Conservation (phyloP, 2,329 filamentous ascomycete species). For the Xylaria sp. region DNA sequence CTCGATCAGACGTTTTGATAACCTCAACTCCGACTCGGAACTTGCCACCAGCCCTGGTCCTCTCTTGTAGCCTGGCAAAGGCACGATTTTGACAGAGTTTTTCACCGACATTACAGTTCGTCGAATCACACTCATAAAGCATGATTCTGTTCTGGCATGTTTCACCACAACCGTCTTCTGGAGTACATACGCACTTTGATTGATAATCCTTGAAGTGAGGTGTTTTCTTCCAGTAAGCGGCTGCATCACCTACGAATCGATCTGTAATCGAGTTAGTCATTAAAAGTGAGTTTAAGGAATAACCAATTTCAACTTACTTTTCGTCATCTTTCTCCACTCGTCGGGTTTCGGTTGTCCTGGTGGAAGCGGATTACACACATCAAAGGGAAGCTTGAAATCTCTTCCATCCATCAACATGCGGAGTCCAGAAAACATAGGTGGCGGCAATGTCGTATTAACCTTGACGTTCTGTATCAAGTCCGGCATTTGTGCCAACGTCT, state of each 20-base stretch:
- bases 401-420: conserved; percentile 75
- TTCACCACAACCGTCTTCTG: conserved; percentile 84
- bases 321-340: conserved; percentile 91
- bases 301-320: conserved; percentile 69
- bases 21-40: conserved; percentile 96
- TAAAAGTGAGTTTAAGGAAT: not conserved
- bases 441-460: conserved; percentile 70
- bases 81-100: conserved; percentile 84
- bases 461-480: conserved; percentile 59
- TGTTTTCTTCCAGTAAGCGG: conserved; percentile 81
- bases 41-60: conserved; percentile 80
- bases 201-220: conserved; percentile 78
- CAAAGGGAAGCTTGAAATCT: conserved; percentile 89
- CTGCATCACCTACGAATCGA: conserved; percentile 88
- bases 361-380: conserved; percentile 87
- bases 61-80: conserved; percentile 81
- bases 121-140: conserved; percentile 94
- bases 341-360: conserved; percentile 89
- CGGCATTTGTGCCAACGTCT: conserved; percentile 58
- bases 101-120: conserved; percentile 84
- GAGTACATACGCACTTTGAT: conserved; percentile 80
- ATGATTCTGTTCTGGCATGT: conserved; percentile 95
- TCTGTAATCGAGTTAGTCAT: conserved; percentile 65
- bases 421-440: conserved; percentile 82
- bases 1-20: conserved; percentile 86